These are phyloP conservation scores for Kockiozyma suomiensis DNA, from an alignment of 805 yeast species.

Conservation along the genomic window DNA sequence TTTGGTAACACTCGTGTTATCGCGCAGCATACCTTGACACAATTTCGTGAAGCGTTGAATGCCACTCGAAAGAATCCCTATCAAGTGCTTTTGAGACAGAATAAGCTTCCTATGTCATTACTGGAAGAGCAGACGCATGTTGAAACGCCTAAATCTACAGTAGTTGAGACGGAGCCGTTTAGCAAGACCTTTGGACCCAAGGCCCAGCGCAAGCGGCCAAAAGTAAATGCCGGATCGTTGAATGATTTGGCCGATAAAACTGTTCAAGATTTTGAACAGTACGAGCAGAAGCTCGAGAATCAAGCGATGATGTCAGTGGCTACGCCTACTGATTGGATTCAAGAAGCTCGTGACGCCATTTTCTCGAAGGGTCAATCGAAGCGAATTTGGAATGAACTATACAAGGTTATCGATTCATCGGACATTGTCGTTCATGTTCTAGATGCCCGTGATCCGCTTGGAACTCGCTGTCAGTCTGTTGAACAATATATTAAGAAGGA, in stretches of 20 bases:
- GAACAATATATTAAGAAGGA: constrained; percentile 91
- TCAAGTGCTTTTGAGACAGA: constrained; percentile 83
- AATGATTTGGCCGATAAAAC: constrained; percentile 73
- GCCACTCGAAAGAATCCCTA: constrained; percentile 80
- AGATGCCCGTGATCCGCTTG: constrained; percentile 97
- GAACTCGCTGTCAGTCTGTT: constrained; percentile 91
- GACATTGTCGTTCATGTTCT: constrained; percentile 95
- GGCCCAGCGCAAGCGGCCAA: constrained; percentile 81
- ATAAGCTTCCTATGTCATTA: constrained; percentile 93
- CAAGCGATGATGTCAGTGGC: constrained; percentile 57
- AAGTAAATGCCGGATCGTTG: constrained; percentile 72
- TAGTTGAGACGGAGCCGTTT: constrained; percentile 86
- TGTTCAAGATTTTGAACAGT: constrained; percentile 57
- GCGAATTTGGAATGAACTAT: constrained; percentile 97
- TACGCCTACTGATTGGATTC: constrained; percentile 79
- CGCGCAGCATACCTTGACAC: constrained; percentile 92
- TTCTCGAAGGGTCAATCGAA: constrained; percentile 97
- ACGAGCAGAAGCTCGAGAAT: constrained; percentile 71
- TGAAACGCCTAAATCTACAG: constrained; percentile 75
- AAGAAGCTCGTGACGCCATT: constrained; percentile 92
- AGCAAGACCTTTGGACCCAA: constrained; percentile 89
- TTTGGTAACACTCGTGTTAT: constrained; percentile 96
- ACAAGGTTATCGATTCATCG: constrained; percentile 95
- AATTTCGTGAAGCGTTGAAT: constrained; percentile 92
- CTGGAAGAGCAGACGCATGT: constrained; percentile 73